Evolutionary conservation across 495 filamentous ascomycete genomes (phyloP), one percentile per base, ranked within the genome.

Genomic region (Podospora conica): DNA sequence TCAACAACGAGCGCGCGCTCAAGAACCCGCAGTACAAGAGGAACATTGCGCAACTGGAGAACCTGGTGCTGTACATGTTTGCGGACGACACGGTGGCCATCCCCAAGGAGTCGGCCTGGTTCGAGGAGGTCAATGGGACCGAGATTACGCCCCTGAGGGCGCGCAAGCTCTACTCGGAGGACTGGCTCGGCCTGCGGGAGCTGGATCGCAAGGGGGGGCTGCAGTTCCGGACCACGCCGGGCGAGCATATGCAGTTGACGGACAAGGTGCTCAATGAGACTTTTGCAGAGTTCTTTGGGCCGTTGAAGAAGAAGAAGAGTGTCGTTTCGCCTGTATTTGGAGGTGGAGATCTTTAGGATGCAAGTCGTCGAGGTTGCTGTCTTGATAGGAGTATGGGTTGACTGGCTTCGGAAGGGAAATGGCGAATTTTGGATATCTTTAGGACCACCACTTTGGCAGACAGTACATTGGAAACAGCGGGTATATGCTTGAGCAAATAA

Each of bases 41-140:
- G 70, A 89, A 92, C 74, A 74, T 99, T 63, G 82, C 77, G 27
- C 77, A 72, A 58, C 72, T 99, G 69, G 87, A 91, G 72, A 85
- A 85, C 66, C 91, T 99, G 67, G 89, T 90, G 31, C 91, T 97
- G 91, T 91, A 88, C 74, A 81, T 96, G 81, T 99, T 98, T 74
- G 87, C 86, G 65, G 86, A 96, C 9, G 95, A 99, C 79, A 84
- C 79, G 56, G 90, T 90, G 48, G 91, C 92, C 53, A 84, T 97
- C 63, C 96, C 96, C 48, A 95, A 93, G 83, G 90, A 97, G 84
- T 91, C 89, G 54, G 84, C 87, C 23, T 96, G 92, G 87, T 99
- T 98, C 78, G 87, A 87, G 11, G 93, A 97, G 72, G 87, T 94
- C 21, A 91, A 96, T 78, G 79, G 78, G 40, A 90, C 86, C 15